Evolutionary conservation across 495 filamentous ascomycete species (phyloP), one percentile per base, ranked within the genome.

Genomic region (Trichoderma asperelloides): DNA sequence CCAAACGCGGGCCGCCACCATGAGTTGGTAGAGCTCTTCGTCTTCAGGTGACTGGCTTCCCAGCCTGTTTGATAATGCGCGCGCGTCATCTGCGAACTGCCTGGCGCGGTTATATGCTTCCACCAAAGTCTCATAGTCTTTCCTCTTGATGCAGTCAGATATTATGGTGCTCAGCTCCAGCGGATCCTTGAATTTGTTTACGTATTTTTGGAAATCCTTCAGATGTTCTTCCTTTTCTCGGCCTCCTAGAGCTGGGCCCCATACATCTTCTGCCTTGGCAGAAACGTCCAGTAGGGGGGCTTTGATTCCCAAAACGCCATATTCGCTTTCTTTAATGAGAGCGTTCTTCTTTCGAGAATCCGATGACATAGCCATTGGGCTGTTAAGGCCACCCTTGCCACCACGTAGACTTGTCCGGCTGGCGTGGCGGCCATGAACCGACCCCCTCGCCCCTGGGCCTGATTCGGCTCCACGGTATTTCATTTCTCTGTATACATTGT

Each of bases 401-500:
- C 85, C 82, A 71, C 90, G 88, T 55, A 85, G 86, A 71, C 85
- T 87, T 64, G 83, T 87, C 71, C 86, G 82, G 72, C 90, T 88
- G 28, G 82, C 76, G 70, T 86, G 85, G 18, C 86, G 77, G 47
- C 84, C 87, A 65, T 89, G 86, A 63, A 78, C 75, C 33, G 85
- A 77, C 25, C 75, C 70, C 8, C 79, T 76, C 33, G 33, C 33
- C 13, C 80, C 70, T 21, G 80, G 72, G n/a, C 84, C 81, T n/a
- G 84, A 82, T 40, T 90, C 86, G 8, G 78, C 82, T 3, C 91
- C 92, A 71, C 92, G 89, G 65, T 91, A 92, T 64, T 93, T 92
- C 95, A 98, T 98, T 77, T 98, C 96, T 43, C 86, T 93, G 77
- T 98, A 98, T 45, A 98, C 95, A 79, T 93, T 93, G 78, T 98